phyloP scores from a whole-genome alignment of 1,139 yeast species.

The Neolecta irregularis region DNA sequence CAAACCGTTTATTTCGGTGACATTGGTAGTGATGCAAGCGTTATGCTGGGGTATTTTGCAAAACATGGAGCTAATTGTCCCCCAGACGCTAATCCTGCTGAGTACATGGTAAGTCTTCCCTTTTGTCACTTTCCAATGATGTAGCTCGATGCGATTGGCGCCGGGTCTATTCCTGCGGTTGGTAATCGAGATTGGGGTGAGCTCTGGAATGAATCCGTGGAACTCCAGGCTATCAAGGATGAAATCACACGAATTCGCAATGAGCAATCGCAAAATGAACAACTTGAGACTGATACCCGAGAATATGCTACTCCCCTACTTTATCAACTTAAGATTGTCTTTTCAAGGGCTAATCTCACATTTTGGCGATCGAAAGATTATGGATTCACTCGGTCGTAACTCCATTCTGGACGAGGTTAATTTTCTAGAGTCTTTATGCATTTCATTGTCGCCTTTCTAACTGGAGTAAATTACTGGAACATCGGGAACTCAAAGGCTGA shows the following conservation, averaged over 20 bases:
- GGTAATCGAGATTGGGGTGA: conserved; percentile 32
- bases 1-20: conserved; percentile 54
- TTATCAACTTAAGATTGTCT: background rate
- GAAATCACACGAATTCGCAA: conserved; percentile 24
- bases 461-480: background rate
- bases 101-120: no score
- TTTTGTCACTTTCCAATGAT: no score
- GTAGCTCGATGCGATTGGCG: conserved; percentile 49
- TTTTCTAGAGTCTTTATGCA: background rate
- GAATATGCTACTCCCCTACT: conserved; percentile 2
- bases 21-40: conserved; percentile 38
- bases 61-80: conserved; percentile 39
- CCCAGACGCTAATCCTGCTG: conserved; percentile 46
- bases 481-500: background rate
- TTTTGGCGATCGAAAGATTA: conserved; percentile 1
- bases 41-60: conserved; percentile 42
- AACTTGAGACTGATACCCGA: background rate
- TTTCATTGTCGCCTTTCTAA: background rate
- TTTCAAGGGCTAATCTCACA: background rate
- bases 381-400: conserved; percentile 1
- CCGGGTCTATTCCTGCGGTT: conserved; percentile 44
- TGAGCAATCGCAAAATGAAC: conserved; percentile 15
- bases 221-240: conserved; percentile 25
- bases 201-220: conserved; percentile 29
- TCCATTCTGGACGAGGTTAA: no score